Percentiles rank a stretch among this genome's conserved stretches.
phyloP scores from a whole-genome alignment of 768 basidiomycete genomes.

The Russula compacta region DNA sequence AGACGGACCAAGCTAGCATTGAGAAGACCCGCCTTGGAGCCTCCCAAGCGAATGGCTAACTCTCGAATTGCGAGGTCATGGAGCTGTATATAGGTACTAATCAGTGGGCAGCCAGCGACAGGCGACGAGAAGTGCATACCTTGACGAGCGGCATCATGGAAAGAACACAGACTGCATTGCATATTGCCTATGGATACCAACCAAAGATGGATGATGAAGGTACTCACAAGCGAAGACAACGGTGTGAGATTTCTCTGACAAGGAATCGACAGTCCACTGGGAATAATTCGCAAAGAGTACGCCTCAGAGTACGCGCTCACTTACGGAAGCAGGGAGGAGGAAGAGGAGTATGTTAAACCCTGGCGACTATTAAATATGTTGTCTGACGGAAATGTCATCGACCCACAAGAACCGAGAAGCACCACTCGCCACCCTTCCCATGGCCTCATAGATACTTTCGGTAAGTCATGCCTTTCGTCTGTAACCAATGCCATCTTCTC shows the following conservation, averaged over 20 bases:
- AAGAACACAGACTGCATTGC: conserved; percentile 46
- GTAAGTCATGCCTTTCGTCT: conserved; percentile 2
- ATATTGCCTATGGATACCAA: background rate
- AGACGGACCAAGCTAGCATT: conserved; percentile 67
- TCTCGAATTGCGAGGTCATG: conserved; percentile 73
- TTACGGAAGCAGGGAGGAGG: conserved; percentile 59
- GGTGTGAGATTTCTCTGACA: conserved; percentile 39
- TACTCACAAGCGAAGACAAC: conserved; percentile 55
- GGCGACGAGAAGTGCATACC: conserved; percentile 29
- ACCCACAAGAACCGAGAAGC: conserved; percentile 46
- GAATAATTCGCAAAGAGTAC: background rate
- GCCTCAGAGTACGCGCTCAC: conserved; percentile 21
- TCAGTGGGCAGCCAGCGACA: background rate
- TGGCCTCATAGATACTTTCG: conserved; percentile 10
- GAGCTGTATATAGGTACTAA: conserved; percentile 33
- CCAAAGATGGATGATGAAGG: background rate
- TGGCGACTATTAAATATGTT: conserved; percentile 23
- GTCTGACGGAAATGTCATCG: background rate
- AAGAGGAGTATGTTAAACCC: conserved; percentile 65
- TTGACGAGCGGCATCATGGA: conserved; percentile 75
- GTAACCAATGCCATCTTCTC: conserved; percentile 16
- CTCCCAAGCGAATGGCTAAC: conserved; percentile 65
- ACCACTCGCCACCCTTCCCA: conserved; percentile 48
- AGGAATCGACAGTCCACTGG: conserved; percentile 49
- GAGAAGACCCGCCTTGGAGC: conserved; percentile 65